These are phyloP conservation scores for Yamadazyma songkhlaensis DNA, from an alignment of 1,139 yeast genomes.

Conservation along the genomic window DNA sequence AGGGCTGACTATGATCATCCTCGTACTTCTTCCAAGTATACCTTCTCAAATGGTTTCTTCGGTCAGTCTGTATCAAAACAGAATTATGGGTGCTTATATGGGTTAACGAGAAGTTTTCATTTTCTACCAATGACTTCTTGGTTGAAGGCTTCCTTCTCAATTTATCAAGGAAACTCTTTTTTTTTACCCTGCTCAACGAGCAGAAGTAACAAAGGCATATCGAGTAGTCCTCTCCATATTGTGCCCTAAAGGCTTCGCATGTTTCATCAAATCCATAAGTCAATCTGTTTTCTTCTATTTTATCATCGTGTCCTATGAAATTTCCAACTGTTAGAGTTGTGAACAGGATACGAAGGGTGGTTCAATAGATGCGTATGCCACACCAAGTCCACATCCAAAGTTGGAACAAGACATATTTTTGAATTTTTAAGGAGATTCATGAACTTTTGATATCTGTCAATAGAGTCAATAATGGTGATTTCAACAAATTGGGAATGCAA, in stretches of 20 bases:
- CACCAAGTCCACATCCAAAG: slow-evolving; percentile 37
- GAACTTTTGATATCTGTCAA: slow-evolving; percentile 25
- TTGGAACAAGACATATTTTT: slow-evolving; percentile 27
- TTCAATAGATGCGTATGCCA: slow-evolving; percentile 43
- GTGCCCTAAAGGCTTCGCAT: slow-evolving; percentile 10
- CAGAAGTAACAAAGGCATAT: slow-evolving; percentile 12
- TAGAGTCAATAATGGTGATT: slow-evolving; percentile 19
- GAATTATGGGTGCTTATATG: no score
- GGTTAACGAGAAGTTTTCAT: no score
- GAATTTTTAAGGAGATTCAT: slow-evolving; percentile 14
- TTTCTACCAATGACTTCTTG: no score
- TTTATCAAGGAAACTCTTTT: background rate
- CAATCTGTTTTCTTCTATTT: slow-evolving; percentile 15
- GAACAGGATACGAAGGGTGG: slow-evolving; percentile 20
- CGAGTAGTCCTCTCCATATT: slow-evolving; percentile 14
- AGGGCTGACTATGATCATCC: no score
- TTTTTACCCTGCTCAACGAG: slow-evolving; percentile 1
- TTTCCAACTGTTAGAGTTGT: slow-evolving; percentile 11
- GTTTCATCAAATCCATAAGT: slow-evolving; percentile 14
- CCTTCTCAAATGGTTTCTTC: no score
- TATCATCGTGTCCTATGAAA: slow-evolving; percentile 19
- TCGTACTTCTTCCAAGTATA: no score
- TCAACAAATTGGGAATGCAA: slow-evolving; percentile 21
- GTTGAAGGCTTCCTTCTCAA: no score
- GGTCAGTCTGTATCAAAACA: no score